Evolutionary conservation across 2,329 filamentous ascomycete genomes (phyloP).

Genomic region (Monilinia fructicola): DNA sequence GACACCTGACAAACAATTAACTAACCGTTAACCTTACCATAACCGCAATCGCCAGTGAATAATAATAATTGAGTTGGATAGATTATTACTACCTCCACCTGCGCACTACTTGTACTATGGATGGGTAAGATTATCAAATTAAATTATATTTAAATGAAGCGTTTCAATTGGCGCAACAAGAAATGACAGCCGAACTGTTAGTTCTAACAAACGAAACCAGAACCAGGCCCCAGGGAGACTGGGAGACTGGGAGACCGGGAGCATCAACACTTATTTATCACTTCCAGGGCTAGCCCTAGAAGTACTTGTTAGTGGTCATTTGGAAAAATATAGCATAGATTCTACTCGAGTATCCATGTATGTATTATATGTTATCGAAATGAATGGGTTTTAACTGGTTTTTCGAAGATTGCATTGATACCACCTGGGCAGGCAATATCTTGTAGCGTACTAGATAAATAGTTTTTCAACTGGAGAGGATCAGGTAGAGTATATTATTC

Average conservation of each 20-base stretch:
- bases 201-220: no score
- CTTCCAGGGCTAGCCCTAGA: no score
- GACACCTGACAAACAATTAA: slow-evolving; percentile 12
- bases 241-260: no score
- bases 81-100: no score
- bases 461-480: no score
- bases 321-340: not conserved
- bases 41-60: no score
- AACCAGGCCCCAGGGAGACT: no score
- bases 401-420: not conserved
- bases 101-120: no score
- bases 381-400: not conserved
- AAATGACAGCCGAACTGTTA: not conserved
- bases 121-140: no score
- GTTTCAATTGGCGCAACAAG: not conserved
- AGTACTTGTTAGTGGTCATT: no score
- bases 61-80: no score
- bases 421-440: not conserved
- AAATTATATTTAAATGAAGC: not conserved
- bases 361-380: not conserved
- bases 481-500: not conserved
- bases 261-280: no score
- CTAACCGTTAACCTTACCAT: not conserved
- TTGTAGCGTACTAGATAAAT: not conserved
- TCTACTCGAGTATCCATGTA: not conserved